phyloP scores from a whole-genome alignment of 2,329 filamentous ascomycete species.

The Lasiodiplodia sp. region DNA sequence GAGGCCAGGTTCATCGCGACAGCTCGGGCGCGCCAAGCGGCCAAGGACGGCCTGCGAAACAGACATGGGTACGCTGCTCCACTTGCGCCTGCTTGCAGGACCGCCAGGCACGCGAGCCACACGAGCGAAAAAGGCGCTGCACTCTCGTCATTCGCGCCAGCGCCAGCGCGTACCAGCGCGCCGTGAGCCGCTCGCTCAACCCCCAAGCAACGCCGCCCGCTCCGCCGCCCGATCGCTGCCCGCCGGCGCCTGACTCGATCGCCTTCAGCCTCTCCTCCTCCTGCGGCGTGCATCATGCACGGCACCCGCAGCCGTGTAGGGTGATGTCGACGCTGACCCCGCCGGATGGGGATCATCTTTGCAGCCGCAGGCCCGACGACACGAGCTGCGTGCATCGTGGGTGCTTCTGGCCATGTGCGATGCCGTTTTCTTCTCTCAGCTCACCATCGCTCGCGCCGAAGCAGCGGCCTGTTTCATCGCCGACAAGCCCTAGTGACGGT shows the following conservation, averaged over 20 bases:
- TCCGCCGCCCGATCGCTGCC: not conserved
- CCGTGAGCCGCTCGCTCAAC: not conserved
- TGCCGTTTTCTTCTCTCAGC: not conserved
- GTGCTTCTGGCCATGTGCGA: not conserved
- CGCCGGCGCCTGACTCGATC: conserved; percentile 23
- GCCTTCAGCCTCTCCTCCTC: conserved; percentile 19
- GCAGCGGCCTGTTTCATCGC: conserved; percentile 23
- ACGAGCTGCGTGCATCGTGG: conserved; percentile 2
- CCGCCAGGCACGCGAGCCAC: conserved; percentile 20
- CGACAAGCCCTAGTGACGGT: conserved; percentile 14
- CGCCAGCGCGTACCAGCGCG: not conserved
- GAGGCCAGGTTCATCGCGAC: conserved; percentile 30
- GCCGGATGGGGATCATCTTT: conserved; percentile 14
- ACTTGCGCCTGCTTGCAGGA: conserved; percentile 18
- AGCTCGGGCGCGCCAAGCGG: conserved; percentile 26
- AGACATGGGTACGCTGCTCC: conserved; percentile 27
- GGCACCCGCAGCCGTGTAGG: not conserved
- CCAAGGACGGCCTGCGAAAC: conserved; percentile 28
- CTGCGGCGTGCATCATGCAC: conserved; percentile 18
- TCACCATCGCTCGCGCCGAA: conserved; percentile 1
- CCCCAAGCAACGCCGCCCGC: no score
- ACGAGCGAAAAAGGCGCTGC: conserved; percentile 7
- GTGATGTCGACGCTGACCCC: conserved; percentile 1
- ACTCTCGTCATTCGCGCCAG: conserved; percentile 1
- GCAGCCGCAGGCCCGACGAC: conserved; percentile 9